Conservation (phyloP, 106 monocot species). For the Dactylorhiza incarnata region DNA sequence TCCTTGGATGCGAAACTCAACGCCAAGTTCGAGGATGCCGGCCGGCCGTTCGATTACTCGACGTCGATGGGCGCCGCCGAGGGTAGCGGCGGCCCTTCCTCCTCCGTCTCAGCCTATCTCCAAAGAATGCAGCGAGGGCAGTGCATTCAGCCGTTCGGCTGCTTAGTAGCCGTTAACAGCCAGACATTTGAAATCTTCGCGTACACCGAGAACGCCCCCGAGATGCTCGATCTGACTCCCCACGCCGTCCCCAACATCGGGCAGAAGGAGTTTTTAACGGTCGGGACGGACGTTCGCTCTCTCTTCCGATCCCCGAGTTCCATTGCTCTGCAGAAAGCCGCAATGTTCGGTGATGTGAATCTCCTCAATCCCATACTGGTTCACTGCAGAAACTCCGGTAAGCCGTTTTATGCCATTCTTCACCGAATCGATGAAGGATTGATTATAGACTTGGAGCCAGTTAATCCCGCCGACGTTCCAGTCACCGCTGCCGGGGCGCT, state of each 20-base stretch:
- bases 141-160: constrained; percentile 84
- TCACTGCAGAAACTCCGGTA: constrained; percentile 58
- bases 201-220: constrained; percentile 76
- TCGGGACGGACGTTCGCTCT: constrained; percentile 55
- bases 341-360: constrained; percentile 45
- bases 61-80: constrained; percentile 27
- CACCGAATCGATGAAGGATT: constrained; percentile 62
- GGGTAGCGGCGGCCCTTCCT: constrained; percentile 16
- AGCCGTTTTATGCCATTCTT: constrained; percentile 84
- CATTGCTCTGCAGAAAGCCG: constrained; percentile 68
- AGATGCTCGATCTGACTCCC: constrained; percentile 73
- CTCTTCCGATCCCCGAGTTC: constrained; percentile 49
- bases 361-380: constrained; percentile 85
- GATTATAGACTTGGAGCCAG: constrained; percentile 86
- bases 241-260: constrained; percentile 88
- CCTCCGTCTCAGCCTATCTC: constrained; percentile 57
- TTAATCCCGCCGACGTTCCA: constrained; percentile 64
- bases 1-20: constrained; percentile 64
- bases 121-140: constrained; percentile 54
- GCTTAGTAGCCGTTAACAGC: constrained; percentile 52
- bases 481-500: constrained; percentile 68
- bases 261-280: constrained; percentile 41
- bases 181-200: constrained; percentile 52
- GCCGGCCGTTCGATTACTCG: constrained; percentile 46
- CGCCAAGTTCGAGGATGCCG: constrained; percentile 56